These are phyloP conservation scores for Verbena officinalis DNA, from an alignment of 257 asterid species.

Conservation along the genomic window DNA sequence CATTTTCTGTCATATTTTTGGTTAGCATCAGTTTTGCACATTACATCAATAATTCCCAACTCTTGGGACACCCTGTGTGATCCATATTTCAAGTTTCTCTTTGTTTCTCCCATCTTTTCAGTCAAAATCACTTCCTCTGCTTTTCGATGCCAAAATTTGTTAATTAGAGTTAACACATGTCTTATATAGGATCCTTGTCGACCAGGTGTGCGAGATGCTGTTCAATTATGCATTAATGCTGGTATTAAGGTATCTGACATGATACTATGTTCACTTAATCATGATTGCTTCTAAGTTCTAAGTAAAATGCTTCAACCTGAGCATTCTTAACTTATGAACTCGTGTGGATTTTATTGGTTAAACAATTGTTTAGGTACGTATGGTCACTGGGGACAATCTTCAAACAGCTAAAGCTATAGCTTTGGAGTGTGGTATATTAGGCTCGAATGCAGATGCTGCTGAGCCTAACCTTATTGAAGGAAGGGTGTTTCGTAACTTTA, in stretches of 20 bases:
- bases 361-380: conserved; percentile 53
- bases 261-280: too few species aligned
- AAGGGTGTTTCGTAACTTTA: conserved; percentile 52
- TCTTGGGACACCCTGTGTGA: background rate
- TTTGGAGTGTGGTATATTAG: conserved; percentile 75
- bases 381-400: conserved; percentile 82
- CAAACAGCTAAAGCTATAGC: conserved; percentile 79
- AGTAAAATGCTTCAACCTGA: conserved; percentile 3
- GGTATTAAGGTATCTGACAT: conserved; percentile 63
- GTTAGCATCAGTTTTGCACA: background rate
- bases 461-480: conserved; percentile 78
- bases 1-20: background rate
- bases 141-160: background rate
- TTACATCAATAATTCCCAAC: background rate
- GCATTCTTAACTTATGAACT: background rate
- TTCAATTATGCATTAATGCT: conserved; percentile 60
- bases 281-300: too few species aligned
- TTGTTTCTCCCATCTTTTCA: background rate
- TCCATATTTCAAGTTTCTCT: background rate
- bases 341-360: background rate
- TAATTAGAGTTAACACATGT: background rate
- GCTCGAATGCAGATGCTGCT: conserved; percentile 54
- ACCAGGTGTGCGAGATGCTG: conserved; percentile 64
- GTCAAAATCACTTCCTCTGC: background rate
- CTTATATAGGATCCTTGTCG: conserved; percentile 75